Percentiles rank a stretch among this genome's conserved stretches.
Evolutionary conservation across 1,284 basidiomycete genomes (phyloP).

Genomic region (Uromyces viciae-fabae): DNA sequence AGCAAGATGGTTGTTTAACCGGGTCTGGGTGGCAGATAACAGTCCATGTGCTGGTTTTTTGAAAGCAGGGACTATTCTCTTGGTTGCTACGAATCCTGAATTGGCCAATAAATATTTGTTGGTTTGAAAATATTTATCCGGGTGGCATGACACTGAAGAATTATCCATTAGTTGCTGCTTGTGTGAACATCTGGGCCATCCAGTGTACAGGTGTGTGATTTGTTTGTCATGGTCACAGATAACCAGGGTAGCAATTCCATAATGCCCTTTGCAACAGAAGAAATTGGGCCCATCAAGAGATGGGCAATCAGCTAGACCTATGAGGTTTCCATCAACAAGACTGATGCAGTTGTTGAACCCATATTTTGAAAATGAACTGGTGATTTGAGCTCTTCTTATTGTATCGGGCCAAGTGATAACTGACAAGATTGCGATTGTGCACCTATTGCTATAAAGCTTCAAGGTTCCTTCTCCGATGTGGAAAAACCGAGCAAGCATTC

Average conservation of each 20-base stretch:
- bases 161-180: neutral
- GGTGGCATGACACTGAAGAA: neutral
- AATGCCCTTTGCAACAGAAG: neutral
- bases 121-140: neutral
- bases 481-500: neutral
- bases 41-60: neutral
- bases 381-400: neutral
- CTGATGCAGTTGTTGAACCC: neutral
- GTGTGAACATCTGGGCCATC: neutral
- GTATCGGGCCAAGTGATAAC: neutral
- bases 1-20: neutral
- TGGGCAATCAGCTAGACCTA: neutral
- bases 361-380: neutral
- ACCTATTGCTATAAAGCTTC: neutral
- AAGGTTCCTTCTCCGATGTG: neutral
- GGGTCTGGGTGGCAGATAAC: neutral
- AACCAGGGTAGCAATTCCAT: neutral
- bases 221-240: neutral
- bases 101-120: neutral
- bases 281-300: neutral
- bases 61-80: neutral
- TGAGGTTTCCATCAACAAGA: neutral
- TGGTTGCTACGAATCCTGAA: neutral
- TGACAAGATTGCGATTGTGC: neutral
- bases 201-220: neutral